Evolutionary conservation across 2,329 filamentous ascomycete species (phyloP).

Genomic region (Ophiosphaerella korrae): DNA sequence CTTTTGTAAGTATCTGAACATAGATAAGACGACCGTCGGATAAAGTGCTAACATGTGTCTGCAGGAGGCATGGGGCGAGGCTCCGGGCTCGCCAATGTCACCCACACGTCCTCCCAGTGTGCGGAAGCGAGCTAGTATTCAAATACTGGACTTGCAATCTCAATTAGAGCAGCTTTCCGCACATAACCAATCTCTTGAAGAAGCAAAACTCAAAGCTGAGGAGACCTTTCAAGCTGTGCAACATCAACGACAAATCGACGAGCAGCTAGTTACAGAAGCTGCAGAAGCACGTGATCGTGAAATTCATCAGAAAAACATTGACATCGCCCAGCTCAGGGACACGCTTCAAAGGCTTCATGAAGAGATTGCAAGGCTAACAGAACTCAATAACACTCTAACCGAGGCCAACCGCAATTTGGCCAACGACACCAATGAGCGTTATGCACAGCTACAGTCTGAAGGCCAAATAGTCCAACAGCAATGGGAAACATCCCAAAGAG

Average conservation of each 20-base stretch:
- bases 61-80: slow-evolving; percentile 93
- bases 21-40: slow-evolving; percentile 10
- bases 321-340: slow-evolving; percentile 81
- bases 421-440: slow-evolving; percentile 74
- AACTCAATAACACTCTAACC: slow-evolving; percentile 80
- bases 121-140: slow-evolving; percentile 96
- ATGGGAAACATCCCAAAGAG: slow-evolving; percentile 65
- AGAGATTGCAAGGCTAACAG: slow-evolving; percentile 78
- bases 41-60: slow-evolving; percentile 32
- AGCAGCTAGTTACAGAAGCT: slow-evolving; percentile 55
- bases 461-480: slow-evolving; percentile 60
- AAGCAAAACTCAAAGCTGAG: slow-evolving; percentile 74
- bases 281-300: slow-evolving; percentile 69
- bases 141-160: slow-evolving; percentile 85
- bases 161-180: slow-evolving; percentile 81
- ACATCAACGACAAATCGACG: slow-evolving; percentile 59
- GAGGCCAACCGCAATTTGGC: slow-evolving; percentile 79
- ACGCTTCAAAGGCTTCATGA: slow-evolving; percentile 80
- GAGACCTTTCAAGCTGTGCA: slow-evolving; percentile 63
- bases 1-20: slow-evolving; percentile 74
- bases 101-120: slow-evolving; percentile 94
- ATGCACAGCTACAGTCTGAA: slow-evolving; percentile 69
- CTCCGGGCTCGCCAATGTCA: slow-evolving; percentile 85
- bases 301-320: slow-evolving; percentile 80
- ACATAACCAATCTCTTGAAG: slow-evolving; percentile 80